phyloP scores from a whole-genome alignment of 108 stramenopile species.

The Heterococcus sp. region DNA sequence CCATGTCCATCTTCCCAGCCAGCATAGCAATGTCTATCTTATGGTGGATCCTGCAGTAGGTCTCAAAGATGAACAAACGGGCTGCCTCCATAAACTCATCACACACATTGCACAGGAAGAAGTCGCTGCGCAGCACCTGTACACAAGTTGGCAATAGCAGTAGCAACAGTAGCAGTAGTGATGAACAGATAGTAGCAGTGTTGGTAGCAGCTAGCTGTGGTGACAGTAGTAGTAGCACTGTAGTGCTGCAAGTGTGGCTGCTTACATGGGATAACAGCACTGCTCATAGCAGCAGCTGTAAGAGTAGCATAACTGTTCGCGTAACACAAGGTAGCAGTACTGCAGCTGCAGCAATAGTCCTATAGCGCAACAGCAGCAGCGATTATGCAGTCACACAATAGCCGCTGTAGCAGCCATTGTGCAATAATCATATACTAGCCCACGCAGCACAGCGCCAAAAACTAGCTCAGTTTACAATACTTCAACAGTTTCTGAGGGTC shows the following conservation, averaged over 20 bases:
- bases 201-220: background rate
- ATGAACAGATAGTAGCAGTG: background rate
- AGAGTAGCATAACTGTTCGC: background rate
- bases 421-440: background rate
- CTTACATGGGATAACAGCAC: background rate
- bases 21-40: slow-evolving; percentile 91
- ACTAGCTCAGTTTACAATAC: background rate
- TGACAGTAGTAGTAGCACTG: background rate
- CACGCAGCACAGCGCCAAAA: background rate
- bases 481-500: background rate
- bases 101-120: slow-evolving; percentile 85
- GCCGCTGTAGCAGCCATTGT: background rate
- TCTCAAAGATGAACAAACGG: slow-evolving; percentile 96
- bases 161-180: background rate
- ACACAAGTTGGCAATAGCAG: slow-evolving; percentile 37
- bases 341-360: background rate
- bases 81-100: slow-evolving; percentile 95
- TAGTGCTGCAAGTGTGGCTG: no score
- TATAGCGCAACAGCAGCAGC: background rate
- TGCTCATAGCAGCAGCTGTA: background rate
- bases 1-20: slow-evolving; percentile 77
- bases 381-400: background rate
- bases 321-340: background rate
- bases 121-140: slow-evolving; percentile 81
- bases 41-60: slow-evolving; percentile 97